phyloP scores from a whole-genome alignment of 2,329 filamentous ascomycete species.

The Colletotrichum eleusines region DNA sequence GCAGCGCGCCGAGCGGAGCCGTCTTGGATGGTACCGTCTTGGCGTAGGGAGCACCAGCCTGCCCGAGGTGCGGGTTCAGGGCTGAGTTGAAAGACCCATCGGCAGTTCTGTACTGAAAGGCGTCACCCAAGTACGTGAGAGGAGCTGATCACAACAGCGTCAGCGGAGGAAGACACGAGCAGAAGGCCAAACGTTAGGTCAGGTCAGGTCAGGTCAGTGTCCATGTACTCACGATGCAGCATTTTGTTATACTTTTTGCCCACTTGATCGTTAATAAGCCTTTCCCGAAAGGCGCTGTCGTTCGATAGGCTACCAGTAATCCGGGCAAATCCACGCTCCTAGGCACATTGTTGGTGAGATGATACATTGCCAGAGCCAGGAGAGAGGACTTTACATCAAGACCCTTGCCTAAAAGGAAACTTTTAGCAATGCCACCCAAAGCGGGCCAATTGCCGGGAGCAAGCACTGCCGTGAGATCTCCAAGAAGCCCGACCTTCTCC shows the following conservation, averaged over 20 bases:
- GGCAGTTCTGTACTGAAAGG: conserved; percentile 45
- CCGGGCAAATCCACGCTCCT: neutral
- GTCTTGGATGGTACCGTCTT: conserved; percentile 47
- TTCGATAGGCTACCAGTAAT: neutral
- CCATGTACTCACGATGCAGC: neutral
- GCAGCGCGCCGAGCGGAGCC: conserved; percentile 45
- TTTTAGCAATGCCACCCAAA: neutral
- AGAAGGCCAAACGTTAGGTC: neutral
- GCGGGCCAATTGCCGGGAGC: neutral
- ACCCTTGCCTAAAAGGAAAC: neutral
- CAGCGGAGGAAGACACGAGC: neutral
- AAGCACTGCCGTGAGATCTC: neutral
- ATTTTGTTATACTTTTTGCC: neutral
- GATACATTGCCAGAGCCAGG: neutral
- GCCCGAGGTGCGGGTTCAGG: conserved; percentile 46
- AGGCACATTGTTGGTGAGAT: neutral
- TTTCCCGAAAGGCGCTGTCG: neutral
- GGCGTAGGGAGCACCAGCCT: conserved; percentile 49
- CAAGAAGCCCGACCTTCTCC: neutral
- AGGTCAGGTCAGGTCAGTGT: neutral
- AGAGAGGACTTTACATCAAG: neutral
- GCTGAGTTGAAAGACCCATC: conserved; percentile 49
- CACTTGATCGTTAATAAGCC: neutral
- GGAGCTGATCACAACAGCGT: conserved; percentile 7
- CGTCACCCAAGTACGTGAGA: conserved; percentile 45